A percentile compares a stretch with the other conserved stretches of the same genome.
phyloP scores from a whole-genome alignment of 2,329 filamentous ascomycete genomes.

The Clarireedia hainanense region DNA sequence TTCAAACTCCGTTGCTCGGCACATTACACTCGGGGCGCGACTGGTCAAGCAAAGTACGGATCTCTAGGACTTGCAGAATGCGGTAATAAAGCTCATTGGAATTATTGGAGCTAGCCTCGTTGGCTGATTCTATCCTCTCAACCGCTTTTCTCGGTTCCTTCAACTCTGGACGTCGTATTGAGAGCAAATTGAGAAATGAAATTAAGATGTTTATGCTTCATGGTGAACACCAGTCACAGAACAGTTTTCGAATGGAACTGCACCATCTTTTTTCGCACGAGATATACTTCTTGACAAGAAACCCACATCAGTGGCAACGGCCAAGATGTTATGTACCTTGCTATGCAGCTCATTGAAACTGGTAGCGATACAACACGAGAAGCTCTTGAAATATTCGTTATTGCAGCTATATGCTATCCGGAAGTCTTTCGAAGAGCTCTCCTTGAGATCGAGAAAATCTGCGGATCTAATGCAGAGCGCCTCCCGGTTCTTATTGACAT shows the following conservation, averaged over 20 bases:
- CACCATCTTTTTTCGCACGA: slow-evolving; percentile 25
- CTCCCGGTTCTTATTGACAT: slow-evolving; percentile 38
- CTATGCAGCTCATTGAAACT: slow-evolving; percentile 29
- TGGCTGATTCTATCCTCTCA: not conserved
- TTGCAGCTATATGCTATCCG: slow-evolving; percentile 26
- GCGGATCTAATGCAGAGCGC: slow-evolving; percentile 11
- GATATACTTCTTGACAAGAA: slow-evolving; percentile 18
- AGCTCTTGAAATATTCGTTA: slow-evolving; percentile 29
- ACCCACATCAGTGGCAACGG: slow-evolving; percentile 26
- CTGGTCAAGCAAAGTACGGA: not conserved
- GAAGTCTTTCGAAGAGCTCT: slow-evolving; percentile 22
- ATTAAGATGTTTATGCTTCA: not conserved
- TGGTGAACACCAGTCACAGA: not conserved
- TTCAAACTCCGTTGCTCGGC: not conserved
- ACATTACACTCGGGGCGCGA: not conserved
- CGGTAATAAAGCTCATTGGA: not conserved
- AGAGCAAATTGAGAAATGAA: not conserved
- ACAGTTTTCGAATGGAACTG: not conserved
- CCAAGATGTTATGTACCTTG: slow-evolving; percentile 32
- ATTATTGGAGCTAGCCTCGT: not conserved
- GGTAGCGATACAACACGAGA: slow-evolving; percentile 30
- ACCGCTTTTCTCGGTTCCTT: not conserved
- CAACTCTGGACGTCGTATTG: not conserved
- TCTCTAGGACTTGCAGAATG: not conserved
- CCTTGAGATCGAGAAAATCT: slow-evolving; percentile 24